A percentile compares a stretch with the other conserved stretches of the same genome.
Conservation (phyloP, 2,329 filamentous ascomycete species). For the Penicillium griseofulvum region DNA sequence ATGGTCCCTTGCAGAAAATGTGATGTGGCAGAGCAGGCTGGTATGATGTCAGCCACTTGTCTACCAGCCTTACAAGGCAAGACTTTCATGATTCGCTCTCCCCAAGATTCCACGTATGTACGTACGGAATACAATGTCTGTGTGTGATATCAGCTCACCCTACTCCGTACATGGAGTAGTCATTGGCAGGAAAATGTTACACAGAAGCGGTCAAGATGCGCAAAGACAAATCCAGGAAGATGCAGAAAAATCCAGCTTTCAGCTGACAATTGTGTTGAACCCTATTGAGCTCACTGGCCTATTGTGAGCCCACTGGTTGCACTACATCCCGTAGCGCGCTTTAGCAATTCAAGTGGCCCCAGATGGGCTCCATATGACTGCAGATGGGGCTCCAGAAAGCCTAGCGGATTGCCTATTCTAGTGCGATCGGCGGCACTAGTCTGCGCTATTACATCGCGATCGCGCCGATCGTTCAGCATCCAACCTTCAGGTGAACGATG, state of each 20-base stretch:
- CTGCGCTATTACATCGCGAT: constrained; percentile 28
- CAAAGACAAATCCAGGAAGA: constrained; percentile 1
- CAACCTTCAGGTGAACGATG: constrained; percentile 22
- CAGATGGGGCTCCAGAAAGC: constrained; percentile 18
- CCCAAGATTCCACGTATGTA: too few relatives aligned
- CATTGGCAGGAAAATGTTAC: background rate
- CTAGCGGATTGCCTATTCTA: constrained; percentile 14
- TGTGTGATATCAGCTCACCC: too few relatives aligned
- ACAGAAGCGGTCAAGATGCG: constrained; percentile 12
- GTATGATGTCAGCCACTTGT: too few relatives aligned
- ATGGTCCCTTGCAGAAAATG: too few relatives aligned
- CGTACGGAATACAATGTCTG: too few relatives aligned
- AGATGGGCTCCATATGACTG: constrained; percentile 11
- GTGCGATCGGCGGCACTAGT: constrained; percentile 19
- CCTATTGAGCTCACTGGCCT: constrained; percentile 13
- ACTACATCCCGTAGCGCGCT: constrained; percentile 22
- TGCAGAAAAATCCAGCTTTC: constrained; percentile 6
- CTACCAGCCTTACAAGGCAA: too few relatives aligned
- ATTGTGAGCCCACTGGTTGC: constrained; percentile 16
- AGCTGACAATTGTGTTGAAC: constrained; percentile 23
- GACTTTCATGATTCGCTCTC: too few relatives aligned
- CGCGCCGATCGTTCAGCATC: constrained; percentile 22
- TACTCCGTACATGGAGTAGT: too few relatives aligned
- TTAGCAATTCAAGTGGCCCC: constrained; percentile 6
- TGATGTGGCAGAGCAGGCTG: too few relatives aligned